Conservation (phyloP, 441 rosid genomes). For the Rhodomyrtus psidioides region DNA sequence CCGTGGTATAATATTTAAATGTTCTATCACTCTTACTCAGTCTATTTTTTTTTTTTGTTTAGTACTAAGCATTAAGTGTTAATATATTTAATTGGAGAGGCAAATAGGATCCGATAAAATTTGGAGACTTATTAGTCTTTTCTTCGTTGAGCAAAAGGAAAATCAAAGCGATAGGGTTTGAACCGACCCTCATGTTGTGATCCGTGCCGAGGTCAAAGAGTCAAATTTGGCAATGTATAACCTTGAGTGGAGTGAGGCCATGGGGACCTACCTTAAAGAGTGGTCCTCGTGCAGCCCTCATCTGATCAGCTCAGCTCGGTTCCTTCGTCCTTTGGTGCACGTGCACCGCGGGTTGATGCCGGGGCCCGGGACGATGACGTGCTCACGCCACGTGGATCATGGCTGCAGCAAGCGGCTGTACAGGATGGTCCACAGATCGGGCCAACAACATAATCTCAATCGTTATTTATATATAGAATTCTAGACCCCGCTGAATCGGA, state of each 20-base stretch:
- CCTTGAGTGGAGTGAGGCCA: background rate
- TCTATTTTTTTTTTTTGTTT: too few species aligned
- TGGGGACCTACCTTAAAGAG: background rate
- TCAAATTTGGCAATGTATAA: background rate
- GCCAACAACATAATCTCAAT: too few species aligned
- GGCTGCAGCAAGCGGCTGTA: background rate
- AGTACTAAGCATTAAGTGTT: accelerated
- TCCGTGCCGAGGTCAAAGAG: background rate
- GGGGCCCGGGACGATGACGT: background rate
- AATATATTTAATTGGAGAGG: too few species aligned
- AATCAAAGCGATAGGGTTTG: background rate
- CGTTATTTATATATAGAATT: too few species aligned
- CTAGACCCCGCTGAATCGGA: too few species aligned
- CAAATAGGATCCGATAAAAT: too few species aligned
- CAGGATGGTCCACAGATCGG: too few species aligned
- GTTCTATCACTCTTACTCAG: too few species aligned
- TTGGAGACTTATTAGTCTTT: too few species aligned
- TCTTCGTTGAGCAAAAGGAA: too few species aligned
- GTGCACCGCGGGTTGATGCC: background rate
- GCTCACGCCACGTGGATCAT: background rate
- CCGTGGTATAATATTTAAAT: too few species aligned
- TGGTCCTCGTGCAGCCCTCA: background rate
- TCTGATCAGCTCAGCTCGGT: background rate
- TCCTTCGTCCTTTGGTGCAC: background rate
- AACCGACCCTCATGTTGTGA: background rate